Base-by-base conservation (phyloP, 2,329 filamentous ascomycete species). In the Monosporascus ibericus region DNA sequence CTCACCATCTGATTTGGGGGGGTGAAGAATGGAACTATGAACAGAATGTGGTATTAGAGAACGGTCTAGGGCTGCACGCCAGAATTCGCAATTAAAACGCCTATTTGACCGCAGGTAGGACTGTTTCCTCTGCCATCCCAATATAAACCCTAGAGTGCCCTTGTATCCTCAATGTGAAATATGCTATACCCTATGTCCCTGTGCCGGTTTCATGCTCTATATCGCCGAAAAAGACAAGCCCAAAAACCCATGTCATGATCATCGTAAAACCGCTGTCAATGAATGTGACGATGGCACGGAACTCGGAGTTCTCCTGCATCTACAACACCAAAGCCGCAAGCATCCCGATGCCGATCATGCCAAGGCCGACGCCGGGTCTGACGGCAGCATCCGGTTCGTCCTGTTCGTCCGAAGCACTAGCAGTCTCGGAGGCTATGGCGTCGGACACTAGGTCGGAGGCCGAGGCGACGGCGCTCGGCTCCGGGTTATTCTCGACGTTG, bases 401-500 rank as follows among this genome's bases (percentile, higher is more conserved):
- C 25, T 24, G 38, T 25, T 52, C 54, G 30, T 55, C 59, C 8
- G 53, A 60, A 5, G 63, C 47, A 2, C 55, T 56, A 4, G 60
- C 50, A 5, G 54, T 49, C 11, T 56, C 53, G 15, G 62, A 59
- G 37, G 51, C 59, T 18, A 67, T 48, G 39, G 59, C 64, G 1
- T 64, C 63, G 9, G 60, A 56, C 51, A 67, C 53, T 40, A 65
- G 53, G 46, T 52, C 58, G 5, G 66, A 67, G 17, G 65, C 65
- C n/a, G 61, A 61, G 8, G 65, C 63, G 20, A 66, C 55, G n/a
- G 58, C 63, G 18, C 63, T 55, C 3, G 60, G 47, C 39, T 58
- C 54, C 11, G 64, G 60, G 51, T 64, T 61, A 15, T 55, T 47
- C 4, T 48, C 44, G 11, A 59, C 63, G 20, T 53, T 59, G 47